Percentiles rank a stretch among this genome's conserved stretches.
Evolutionary conservation across 1,284 basidiomycete genomes (phyloP).

Genomic region (Ustilago tritici): DNA sequence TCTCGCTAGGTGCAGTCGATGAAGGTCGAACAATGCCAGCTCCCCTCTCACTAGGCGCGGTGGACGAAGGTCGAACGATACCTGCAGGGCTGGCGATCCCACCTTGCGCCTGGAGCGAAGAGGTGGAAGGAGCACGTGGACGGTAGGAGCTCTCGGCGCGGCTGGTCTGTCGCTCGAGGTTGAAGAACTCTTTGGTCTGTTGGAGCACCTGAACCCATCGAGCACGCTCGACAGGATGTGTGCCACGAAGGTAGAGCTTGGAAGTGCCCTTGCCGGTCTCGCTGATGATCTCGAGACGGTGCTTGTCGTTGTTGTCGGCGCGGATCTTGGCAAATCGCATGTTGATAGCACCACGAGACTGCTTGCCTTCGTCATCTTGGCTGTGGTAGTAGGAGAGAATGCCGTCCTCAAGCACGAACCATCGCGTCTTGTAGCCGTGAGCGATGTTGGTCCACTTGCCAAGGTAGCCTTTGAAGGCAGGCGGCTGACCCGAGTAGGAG

Average conservation of each 20-base stretch:
- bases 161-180: slow-evolving; percentile 51
- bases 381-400: slow-evolving; percentile 82
- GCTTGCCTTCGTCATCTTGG: slow-evolving; percentile 89
- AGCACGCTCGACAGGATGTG: slow-evolving; percentile 71
- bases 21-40: slow-evolving; percentile 46
- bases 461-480: slow-evolving; percentile 66
- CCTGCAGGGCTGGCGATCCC: slow-evolving; percentile 3
- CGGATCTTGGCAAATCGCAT: slow-evolving; percentile 79
- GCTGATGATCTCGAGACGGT: slow-evolving; percentile 85
- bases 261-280: slow-evolving; percentile 72
- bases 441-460: slow-evolving; percentile 93
- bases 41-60: slow-evolving; percentile 38
- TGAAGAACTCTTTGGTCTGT: slow-evolving; percentile 61
- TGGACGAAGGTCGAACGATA: slow-evolving; percentile 44
- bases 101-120: slow-evolving; percentile 24
- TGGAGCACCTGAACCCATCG: slow-evolving; percentile 67
- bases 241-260: slow-evolving; percentile 91
- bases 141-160: slow-evolving; percentile 49
- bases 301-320: slow-evolving; percentile 73
- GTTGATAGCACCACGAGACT: slow-evolving; percentile 87
- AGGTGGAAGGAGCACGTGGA: slow-evolving; percentile 37
- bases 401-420: slow-evolving; percentile 93
- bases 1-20: slow-evolving; percentile 40
- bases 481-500: slow-evolving; percentile 51
- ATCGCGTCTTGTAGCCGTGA: slow-evolving; percentile 88